Evolutionary conservation across 345 rosid genomes (phyloP), one percentile per base, ranked within the genome.

Genomic region (Euclidium syriacum): DNA sequence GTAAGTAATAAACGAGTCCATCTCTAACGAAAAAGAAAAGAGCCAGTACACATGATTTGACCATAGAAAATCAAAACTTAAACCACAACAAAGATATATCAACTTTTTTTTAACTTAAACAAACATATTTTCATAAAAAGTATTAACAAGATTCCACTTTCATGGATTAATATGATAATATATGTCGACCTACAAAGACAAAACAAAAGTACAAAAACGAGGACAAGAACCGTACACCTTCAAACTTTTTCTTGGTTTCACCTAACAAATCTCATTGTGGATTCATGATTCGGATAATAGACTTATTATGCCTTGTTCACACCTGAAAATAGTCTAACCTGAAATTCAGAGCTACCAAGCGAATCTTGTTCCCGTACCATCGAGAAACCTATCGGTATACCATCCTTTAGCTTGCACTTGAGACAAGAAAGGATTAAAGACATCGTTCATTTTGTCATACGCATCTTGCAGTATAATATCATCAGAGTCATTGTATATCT

Each of bases 371-470:
- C 98, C 95, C 0, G 83, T 72, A 53, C 99, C 95, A 54, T 87
- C 95, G 24, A 90, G 81, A 76, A 89, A 92, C 25, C 81, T 86
- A 67, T 94, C 97, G 0, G 95, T 85, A 75, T 87, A 86, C 96
- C 99, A 94, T 51, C 99, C 97, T 80, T 84, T 84, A 33, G 75
- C 82, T 29, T 80, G 95, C 51, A 87, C 79, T 73, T 84, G 84
- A 39, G 77, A 65, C 27, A 85, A 39, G 65, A 94, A 80, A 4
- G 79, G 71, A 58, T 81, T 62, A 52, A 87, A 84, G 26, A 71
- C 66, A 17, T 36, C 53, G 26, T 78, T 79, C 96, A 87, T 83
- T 77, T 77, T 85, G 38, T 72, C 74, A 27, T 87, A 84, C 1
- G 96, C 95, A 2, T 79, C 87, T 73, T 58, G 80, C 75, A 87